phyloP scores from a whole-genome alignment of 1,139 yeast genomes.

The Candida tetrigidarum region DNA sequence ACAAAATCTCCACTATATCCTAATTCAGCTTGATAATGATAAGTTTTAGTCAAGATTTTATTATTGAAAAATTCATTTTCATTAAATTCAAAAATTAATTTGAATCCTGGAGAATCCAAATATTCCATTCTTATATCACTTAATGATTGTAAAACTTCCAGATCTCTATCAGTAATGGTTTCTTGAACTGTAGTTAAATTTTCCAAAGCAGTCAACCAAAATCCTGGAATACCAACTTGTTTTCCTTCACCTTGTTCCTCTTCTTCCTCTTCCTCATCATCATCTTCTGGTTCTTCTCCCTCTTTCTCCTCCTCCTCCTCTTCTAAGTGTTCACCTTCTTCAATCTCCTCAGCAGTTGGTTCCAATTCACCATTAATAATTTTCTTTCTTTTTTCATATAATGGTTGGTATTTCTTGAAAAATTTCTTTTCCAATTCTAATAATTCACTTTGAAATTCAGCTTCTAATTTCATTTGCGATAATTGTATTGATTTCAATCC shows the following conservation, averaged over 20 bases:
- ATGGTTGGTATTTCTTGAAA: conserved; percentile 73
- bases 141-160: conserved; percentile 75
- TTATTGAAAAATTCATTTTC: conserved; percentile 82
- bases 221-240: conserved; percentile 82
- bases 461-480: conserved; percentile 81
- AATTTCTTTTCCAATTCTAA: conserved; percentile 85
- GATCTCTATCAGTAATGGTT: conserved; percentile 88
- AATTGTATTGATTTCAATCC: conserved; percentile 88
- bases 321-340: conserved; percentile 71
- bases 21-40: conserved; percentile 91
- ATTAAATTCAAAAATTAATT: conserved; percentile 77
- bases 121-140: conserved; percentile 81
- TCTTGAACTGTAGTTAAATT: conserved; percentile 83
- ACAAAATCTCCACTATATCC: conserved; percentile 97
- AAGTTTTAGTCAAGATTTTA: conserved; percentile 75
- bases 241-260: conserved; percentile 46
- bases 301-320: conserved; percentile 53
- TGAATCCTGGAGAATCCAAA: conserved; percentile 88
- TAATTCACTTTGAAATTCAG: conserved; percentile 89
- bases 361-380: conserved; percentile 74
- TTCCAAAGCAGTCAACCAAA: conserved; percentile 96
- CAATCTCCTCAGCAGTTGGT: conserved; percentile 80
- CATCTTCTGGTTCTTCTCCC: conserved; percentile 37
- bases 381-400: conserved; percentile 73
- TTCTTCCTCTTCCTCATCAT: conserved; percentile 49